Evolutionary conservation across 2,329 filamentous ascomycete genomes (phyloP).

Genomic region (Colletotrichum limetticola): DNA sequence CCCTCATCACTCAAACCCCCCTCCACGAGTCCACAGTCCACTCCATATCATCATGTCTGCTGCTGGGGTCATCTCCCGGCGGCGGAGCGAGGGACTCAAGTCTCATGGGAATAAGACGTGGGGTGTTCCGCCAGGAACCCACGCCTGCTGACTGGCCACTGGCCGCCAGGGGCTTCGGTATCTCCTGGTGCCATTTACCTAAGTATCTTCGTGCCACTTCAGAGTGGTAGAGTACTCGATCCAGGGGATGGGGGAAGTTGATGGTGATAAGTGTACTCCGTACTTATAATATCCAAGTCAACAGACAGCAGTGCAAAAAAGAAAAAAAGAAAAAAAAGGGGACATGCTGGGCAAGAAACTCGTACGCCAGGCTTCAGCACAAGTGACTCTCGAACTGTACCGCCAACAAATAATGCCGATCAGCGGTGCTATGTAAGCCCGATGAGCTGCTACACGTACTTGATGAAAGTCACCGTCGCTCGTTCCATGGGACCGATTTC

Average conservation of each 20-base stretch:
- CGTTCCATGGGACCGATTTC: background rate
- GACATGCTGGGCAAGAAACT: background rate
- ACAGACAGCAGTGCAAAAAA: background rate
- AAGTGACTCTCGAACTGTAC: background rate
- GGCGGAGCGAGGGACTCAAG: background rate
- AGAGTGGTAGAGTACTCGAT: background rate
- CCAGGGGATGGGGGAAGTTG: constrained; percentile 1
- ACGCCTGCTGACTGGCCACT: constrained; percentile 17
- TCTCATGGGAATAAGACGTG: background rate
- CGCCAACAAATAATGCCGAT: background rate
- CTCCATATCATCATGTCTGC: background rate
- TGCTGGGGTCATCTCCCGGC: constrained; percentile 2
- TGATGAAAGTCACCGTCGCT: background rate
- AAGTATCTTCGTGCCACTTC: background rate
- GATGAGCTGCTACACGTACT: too few species aligned
- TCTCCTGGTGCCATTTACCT: background rate
- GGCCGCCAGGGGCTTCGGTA: constrained; percentile 8
- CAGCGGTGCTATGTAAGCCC: background rate
- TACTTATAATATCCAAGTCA: background rate
- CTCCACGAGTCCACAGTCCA: background rate
- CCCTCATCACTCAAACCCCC: background rate
- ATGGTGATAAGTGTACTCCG: background rate
- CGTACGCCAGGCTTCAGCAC: background rate
- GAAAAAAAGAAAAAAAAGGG: background rate
- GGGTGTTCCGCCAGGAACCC: constrained; percentile 13